Evolutionary conservation across 1,139 yeast species (phyloP).

Genomic region (Nematodospora anomalae): DNA sequence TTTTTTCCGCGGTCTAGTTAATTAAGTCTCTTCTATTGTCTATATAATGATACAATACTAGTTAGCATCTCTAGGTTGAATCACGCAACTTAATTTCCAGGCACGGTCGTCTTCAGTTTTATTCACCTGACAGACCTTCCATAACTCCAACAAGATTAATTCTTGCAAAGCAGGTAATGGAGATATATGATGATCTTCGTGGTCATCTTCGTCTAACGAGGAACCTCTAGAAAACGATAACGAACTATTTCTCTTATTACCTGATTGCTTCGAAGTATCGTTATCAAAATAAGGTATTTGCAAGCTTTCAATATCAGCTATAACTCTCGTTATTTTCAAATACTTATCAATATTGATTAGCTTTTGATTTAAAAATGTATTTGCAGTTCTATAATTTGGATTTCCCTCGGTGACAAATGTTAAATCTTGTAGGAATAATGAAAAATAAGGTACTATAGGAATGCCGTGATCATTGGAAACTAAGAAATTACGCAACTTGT

Average conservation of each 20-base stretch:
- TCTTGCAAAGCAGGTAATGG: conserved; percentile 59
- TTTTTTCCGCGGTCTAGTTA: too few species aligned
- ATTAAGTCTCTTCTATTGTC: background rate
- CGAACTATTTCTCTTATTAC: conserved; percentile 17
- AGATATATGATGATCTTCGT: conserved; percentile 34
- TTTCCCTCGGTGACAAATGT: conserved; percentile 90
- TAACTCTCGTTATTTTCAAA: conserved; percentile 66
- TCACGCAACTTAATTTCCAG: conserved; percentile 66
- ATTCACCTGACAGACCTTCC: conserved; percentile 67
- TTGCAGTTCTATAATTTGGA: conserved; percentile 62
- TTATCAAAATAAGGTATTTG: conserved; percentile 57
- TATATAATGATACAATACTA: background rate
- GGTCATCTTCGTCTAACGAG: conserved; percentile 5
- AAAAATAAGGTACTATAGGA: conserved; percentile 85
- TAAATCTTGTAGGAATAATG: conserved; percentile 80
- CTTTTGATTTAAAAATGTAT: conserved; percentile 56
- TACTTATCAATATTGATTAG: conserved; percentile 83
- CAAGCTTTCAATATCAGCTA: conserved; percentile 75
- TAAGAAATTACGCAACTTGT: conserved; percentile 60
- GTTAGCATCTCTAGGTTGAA: conserved; percentile 38
- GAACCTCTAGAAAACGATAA: conserved; percentile 15
- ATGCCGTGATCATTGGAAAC: conserved; percentile 50
- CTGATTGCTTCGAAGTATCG: background rate
- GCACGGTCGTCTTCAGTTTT: conserved; percentile 64
- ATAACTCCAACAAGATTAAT: conserved; percentile 61